Base-by-base conservation (phyloP, 306 rosid species). In the Cicer chorassanicum region DNA sequence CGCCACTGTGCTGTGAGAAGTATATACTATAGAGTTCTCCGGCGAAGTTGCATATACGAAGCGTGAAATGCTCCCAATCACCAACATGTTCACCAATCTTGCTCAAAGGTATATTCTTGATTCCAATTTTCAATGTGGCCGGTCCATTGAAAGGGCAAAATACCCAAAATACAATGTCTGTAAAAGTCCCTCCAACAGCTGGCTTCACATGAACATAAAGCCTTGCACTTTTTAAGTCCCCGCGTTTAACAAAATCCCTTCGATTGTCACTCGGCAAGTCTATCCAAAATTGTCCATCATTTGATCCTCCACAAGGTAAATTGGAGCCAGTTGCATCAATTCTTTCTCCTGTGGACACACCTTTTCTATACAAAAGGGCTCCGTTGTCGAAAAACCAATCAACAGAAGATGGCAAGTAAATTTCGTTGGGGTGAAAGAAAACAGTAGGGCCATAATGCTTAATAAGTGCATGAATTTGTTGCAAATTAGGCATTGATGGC, bases 61-160 rank as follows among this genome's bases (percentile, higher is more conserved):
- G 93, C 1, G 98, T 93, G 72, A 85, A 85, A 78, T 93, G 98
- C 83, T 93, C 98, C 98, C 98, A 93, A 8, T 93, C 98, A 13
- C 98, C 86, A n/a, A 90, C 87, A 77, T 93, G 98, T 62, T 90
- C 75, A 65, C 97, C 98, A 24, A 91, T 78, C 72, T 41, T 87
- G 81, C 84, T 64, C 40, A 90, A 82, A 69, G 88, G 19, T 4
- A 84, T 80, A 64, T 79, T 80, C 81, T 80, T 59, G 6, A 80
- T 44, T 62, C 98, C 98, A 40, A 86, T 6, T 78, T 91, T 93
- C 56, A 93, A 68, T 38, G 89, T 88, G 75, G 86, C 90, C 9
- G 97, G 91, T 18, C 98, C 97, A 78, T 93, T 93, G 83, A 91
- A 91, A 70, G 98, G 98, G 59, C 91, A 89, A 73, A 93, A 93